Percentiles rank a stretch among this genome's conserved stretches.
Conservation (phyloP, 306 rosid species). For the Prunus mira region DNA sequence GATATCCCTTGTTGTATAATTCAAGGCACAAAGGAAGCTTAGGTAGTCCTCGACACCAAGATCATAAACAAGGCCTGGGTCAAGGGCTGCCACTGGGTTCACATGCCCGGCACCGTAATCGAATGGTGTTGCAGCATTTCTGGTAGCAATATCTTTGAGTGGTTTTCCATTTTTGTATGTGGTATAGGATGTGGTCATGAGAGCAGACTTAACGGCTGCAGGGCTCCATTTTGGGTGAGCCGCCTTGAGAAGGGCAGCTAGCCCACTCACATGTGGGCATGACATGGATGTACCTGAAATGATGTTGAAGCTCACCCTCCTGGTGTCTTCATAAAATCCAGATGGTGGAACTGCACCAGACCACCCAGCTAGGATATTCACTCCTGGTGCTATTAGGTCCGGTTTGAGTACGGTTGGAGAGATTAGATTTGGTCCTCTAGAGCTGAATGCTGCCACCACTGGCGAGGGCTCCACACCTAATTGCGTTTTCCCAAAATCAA, state of each 20-base stretch:
- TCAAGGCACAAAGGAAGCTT: constrained; percentile 61
- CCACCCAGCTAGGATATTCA: constrained; percentile 84
- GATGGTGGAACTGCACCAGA: constrained; percentile 50
- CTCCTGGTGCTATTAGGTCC: constrained; percentile 80
- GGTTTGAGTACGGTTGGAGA: constrained; percentile 65
- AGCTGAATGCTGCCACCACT: constrained; percentile 66
- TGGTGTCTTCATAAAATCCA: constrained; percentile 35
- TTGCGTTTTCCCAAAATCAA: constrained; percentile 36
- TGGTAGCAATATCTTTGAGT: constrained; percentile 46
- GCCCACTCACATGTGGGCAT: constrained; percentile 77
- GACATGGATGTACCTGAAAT: constrained; percentile 84
- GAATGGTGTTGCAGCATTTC: constrained; percentile 55
- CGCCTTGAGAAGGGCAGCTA: constrained; percentile 66
- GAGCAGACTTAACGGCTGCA: constrained; percentile 73
- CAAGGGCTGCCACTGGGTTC: constrained; percentile 59
- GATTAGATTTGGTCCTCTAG: constrained; percentile 68
- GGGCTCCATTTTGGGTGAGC: constrained; percentile 81
- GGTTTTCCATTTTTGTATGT: constrained; percentile 51
- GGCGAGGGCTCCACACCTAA: constrained; percentile 66
- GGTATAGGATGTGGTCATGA: constrained; percentile 82
- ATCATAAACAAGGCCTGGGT: constrained; percentile 86
- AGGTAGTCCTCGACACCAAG: constrained; percentile 52
- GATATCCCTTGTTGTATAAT: constrained; percentile 40
- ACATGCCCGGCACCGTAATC: constrained; percentile 81
- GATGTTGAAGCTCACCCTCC: constrained; percentile 55